Evolutionary conservation across 352 stramenopile species (phyloP).

Genomic region (Phytophthora agathidicida): DNA sequence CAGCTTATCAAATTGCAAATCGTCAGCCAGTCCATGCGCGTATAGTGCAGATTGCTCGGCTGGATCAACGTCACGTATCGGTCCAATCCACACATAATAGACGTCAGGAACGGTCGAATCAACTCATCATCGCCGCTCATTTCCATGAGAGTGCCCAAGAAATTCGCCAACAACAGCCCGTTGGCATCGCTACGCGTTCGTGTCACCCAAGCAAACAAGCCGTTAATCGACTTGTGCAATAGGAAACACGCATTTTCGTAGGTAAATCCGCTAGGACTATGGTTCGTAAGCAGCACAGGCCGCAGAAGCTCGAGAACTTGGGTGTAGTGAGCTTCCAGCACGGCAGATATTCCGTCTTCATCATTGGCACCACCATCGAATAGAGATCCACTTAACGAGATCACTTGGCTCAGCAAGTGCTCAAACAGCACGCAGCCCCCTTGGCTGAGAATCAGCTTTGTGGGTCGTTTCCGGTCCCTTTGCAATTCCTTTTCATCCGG

Average conservation of each 20-base stretch:
- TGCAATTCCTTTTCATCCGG: slow-evolving; percentile 18
- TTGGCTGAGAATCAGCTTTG: slow-evolving; percentile 44
- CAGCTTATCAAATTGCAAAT: slow-evolving; percentile 68
- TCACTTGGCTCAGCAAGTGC: slow-evolving; percentile 56
- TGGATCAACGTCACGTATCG: slow-evolving; percentile 39
- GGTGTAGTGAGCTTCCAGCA: slow-evolving; percentile 60
- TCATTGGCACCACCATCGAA: slow-evolving; percentile 39
- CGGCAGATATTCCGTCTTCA: slow-evolving; percentile 49
- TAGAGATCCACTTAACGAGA: slow-evolving; percentile 41
- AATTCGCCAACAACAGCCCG: slow-evolving; percentile 43
- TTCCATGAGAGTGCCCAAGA: slow-evolving; percentile 62
- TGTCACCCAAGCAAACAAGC: slow-evolving; percentile 53
- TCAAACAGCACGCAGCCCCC: slow-evolving; percentile 75
- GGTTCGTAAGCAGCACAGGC: slow-evolving; percentile 48
- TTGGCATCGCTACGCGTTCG: slow-evolving; percentile 42
- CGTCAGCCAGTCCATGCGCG: slow-evolving; percentile 63
- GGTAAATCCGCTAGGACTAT: slow-evolving; percentile 42
- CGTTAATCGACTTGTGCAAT: slow-evolving; percentile 68
- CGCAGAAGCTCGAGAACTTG: slow-evolving; percentile 49
- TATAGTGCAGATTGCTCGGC: slow-evolving; percentile 40
- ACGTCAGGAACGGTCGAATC: slow-evolving; percentile 64
- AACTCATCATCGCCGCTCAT: slow-evolving; percentile 66
- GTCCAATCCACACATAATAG: slow-evolving; percentile 60
- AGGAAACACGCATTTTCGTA: slow-evolving; percentile 73
- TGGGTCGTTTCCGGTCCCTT: slow-evolving; percentile 29